Evolutionary conservation across 805 yeast genomes (phyloP).

Genomic region (Starmerella khaoyaiensis): DNA sequence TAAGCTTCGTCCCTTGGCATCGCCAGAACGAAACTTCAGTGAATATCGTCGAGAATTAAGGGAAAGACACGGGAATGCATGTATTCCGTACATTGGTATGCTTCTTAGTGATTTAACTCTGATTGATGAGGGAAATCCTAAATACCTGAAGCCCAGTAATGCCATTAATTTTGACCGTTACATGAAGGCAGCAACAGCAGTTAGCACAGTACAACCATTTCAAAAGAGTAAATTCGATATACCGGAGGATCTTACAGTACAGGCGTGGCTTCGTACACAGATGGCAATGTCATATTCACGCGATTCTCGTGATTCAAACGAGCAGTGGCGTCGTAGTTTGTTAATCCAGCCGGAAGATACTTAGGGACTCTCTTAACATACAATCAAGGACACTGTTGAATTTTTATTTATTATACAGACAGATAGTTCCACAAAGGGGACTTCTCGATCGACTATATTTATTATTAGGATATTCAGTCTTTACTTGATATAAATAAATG

Average conservation of each 20-base stretch:
- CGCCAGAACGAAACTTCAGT: conserved; percentile 29
- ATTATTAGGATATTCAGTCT: too few species aligned
- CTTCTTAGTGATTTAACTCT: conserved; percentile 29
- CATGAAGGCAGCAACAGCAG: conserved; percentile 23
- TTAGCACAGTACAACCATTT: conserved; percentile 27
- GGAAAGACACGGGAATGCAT: conserved; percentile 19
- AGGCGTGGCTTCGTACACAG: conserved; percentile 27
- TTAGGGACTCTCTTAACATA: too few species aligned
- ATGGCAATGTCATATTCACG: conserved; percentile 25
- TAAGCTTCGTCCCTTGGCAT: conserved; percentile 22
- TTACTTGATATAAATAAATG: too few species aligned
- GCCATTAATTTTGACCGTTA: conserved; percentile 30
- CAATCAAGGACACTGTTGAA: too few species aligned
- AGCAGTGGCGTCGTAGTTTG: conserved; percentile 29
- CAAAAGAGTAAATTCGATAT: conserved; percentile 21
- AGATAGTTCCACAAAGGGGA: too few species aligned
- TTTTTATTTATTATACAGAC: too few species aligned
- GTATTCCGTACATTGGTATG: conserved; percentile 30
- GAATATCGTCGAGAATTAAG: conserved; percentile 26
- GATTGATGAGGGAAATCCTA: conserved; percentile 30
- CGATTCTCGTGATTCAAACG: conserved; percentile 24
- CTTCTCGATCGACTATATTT: too few species aligned
- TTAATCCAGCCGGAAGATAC: conserved; percentile 28
- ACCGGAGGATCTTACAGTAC: conserved; percentile 19
- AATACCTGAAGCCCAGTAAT: conserved; percentile 8